Percentiles rank a stretch among this genome's conserved stretches.
Evolutionary conservation across 2,329 filamentous ascomycete genomes (phyloP).

Genomic region (Cercospora sp.): DNA sequence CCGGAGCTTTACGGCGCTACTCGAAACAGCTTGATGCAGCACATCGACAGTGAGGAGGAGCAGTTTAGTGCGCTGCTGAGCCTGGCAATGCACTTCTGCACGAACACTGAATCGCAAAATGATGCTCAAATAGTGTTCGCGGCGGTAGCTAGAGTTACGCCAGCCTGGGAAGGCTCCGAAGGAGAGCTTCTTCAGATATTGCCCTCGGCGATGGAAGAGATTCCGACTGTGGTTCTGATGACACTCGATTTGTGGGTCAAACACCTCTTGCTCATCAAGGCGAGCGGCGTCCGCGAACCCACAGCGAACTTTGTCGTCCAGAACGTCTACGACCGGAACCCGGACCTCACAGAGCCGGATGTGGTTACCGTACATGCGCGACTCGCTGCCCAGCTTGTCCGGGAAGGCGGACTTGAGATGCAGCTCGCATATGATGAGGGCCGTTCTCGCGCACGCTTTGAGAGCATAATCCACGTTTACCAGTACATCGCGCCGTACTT

Average conservation of each 20-base stretch:
- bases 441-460: conserved; percentile 7
- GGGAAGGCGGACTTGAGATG: conserved; percentile 12
- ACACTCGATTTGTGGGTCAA: conserved; percentile 19
- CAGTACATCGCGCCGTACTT: conserved; percentile 12
- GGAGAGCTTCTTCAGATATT: conserved; percentile 23
- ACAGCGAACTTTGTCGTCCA: conserved; percentile 12
- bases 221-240: conserved; percentile 15
- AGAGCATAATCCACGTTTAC: conserved; percentile 15
- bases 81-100: conserved; percentile 27
- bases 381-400: conserved; percentile 12
- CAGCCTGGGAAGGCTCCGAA: conserved; percentile 24
- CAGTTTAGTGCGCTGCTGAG: conserved; percentile 23
- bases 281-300: conserved; percentile 8
- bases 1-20: background rate
- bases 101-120: conserved; percentile 1
- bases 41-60: conserved; percentile 29
- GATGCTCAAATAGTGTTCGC: conserved; percentile 9
- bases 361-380: background rate
- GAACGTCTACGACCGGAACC: conserved; percentile 12
- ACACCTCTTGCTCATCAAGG: conserved; percentile 18
- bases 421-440: conserved; percentile 7
- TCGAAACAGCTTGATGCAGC: conserved; percentile 10
- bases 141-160: conserved; percentile 15
- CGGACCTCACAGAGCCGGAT: conserved; percentile 10
- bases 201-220: conserved; percentile 16